phyloP scores from a whole-genome alignment of 495 filamentous ascomycete genomes.

The Thermothielavioides terrestris region DNA sequence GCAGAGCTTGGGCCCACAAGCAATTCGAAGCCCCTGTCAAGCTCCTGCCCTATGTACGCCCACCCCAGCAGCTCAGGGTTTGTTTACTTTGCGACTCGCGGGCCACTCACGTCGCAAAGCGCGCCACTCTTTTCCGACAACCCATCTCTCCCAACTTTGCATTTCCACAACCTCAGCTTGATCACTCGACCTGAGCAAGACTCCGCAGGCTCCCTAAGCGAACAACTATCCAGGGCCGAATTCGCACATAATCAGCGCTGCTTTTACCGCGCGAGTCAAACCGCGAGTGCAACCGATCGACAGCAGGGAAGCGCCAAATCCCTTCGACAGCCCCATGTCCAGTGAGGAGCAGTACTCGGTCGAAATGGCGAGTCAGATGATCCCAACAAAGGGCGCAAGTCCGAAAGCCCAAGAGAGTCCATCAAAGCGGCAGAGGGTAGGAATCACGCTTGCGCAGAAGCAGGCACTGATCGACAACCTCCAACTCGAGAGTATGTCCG shows the following conservation, averaged over 20 bases:
- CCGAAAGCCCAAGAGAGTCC: conserved; percentile 48
- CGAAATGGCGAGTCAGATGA: conserved; percentile 26
- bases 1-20: not conserved
- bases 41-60: too few species aligned
- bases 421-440: conserved; percentile 48
- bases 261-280: not conserved
- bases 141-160: conserved; percentile 2
- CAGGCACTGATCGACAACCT: conserved; percentile 87
- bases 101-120: conserved; percentile 23
- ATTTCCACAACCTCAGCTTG: not conserved
- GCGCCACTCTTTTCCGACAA: conserved; percentile 11
- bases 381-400: conserved; percentile 34
- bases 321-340: conserved; percentile 29
- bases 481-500: conserved; percentile 73
- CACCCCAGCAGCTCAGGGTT: conserved; percentile 14
- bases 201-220: not conserved
- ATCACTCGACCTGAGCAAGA: not conserved
- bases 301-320: conserved; percentile 52
- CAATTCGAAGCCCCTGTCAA: not conserved
- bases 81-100: conserved; percentile 28
- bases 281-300: conserved; percentile 37
- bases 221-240: not conserved
- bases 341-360: conserved; percentile 22
- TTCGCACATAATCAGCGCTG: too few species aligned
- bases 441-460: conserved; percentile 71